Conservation (phyloP, 1,284 basidiomycete species). For the Cystobasidium sp. region DNA sequence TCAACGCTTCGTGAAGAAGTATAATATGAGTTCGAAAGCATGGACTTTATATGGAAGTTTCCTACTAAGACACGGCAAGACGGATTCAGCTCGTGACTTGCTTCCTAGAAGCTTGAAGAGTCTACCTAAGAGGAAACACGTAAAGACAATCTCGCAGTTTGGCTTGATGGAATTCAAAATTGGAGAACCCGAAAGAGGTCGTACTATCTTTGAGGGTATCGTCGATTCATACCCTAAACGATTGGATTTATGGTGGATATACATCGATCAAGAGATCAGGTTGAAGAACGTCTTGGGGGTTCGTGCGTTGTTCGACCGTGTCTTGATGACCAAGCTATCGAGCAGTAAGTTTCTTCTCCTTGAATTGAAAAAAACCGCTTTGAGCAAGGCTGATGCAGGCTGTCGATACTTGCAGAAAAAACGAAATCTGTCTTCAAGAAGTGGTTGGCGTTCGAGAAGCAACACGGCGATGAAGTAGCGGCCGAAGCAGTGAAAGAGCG, state of each 20-base stretch:
- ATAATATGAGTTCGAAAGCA: slow-evolving; percentile 83
- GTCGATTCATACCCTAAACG: slow-evolving; percentile 91
- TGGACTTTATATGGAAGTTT: slow-evolving; percentile 87
- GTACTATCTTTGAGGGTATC: slow-evolving; percentile 95
- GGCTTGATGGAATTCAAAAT: slow-evolving; percentile 93
- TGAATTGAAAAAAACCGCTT: slow-evolving; percentile 22
- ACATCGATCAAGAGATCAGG: slow-evolving; percentile 91
- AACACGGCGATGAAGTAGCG: slow-evolving; percentile 84
- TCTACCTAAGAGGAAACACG: slow-evolving; percentile 91
- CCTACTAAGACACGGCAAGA: slow-evolving; percentile 70
- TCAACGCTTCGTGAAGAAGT: slow-evolving; percentile 86
- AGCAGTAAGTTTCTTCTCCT: slow-evolving; percentile 73
- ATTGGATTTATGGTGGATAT: slow-evolving; percentile 94
- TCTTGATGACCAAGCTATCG: slow-evolving; percentile 81
- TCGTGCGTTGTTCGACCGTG: slow-evolving; percentile 81
- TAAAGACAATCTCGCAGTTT: slow-evolving; percentile 92
- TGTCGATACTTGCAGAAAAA: slow-evolving; percentile 59
- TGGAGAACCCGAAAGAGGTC: slow-evolving; percentile 90
- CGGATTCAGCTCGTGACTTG: slow-evolving; percentile 81
- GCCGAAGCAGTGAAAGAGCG: slow-evolving; percentile 79
- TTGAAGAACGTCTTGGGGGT: slow-evolving; percentile 76
- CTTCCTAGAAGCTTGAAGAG: slow-evolving; percentile 88
- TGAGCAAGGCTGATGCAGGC: not conserved
- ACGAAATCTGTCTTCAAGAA: slow-evolving; percentile 86
- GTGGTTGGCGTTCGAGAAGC: slow-evolving; percentile 87